A percentile compares a stretch with the other conserved stretches of the same genome.
Evolutionary conservation across 352 stramenopile genomes (phyloP).

Genomic region (Globisporangium paddicum): DNA sequence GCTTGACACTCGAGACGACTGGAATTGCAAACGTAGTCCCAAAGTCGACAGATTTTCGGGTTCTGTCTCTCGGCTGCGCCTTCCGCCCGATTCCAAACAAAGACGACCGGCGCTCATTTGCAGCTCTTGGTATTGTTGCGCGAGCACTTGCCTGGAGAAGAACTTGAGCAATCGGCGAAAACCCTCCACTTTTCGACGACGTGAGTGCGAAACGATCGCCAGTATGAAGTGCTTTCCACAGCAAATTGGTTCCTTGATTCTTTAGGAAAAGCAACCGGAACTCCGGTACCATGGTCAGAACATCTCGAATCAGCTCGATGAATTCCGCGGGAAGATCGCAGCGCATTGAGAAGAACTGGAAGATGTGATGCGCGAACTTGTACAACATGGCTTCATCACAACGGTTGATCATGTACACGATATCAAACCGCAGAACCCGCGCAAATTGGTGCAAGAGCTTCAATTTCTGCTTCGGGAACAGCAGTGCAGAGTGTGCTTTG

Average conservation of each 20-base stretch:
- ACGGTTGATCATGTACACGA: constrained; percentile 30
- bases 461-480: constrained; percentile 13
- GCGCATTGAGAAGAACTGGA: constrained; percentile 38
- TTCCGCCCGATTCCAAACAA: constrained; percentile 31
- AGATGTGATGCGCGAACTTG: constrained; percentile 38
- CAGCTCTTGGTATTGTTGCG: background rate
- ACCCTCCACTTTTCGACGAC: background rate
- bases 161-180: constrained; percentile 6
- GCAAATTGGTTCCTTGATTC: constrained; percentile 27
- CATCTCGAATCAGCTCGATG: constrained; percentile 36
- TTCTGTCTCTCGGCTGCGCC: constrained; percentile 1
- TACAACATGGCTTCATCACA: constrained; percentile 34
- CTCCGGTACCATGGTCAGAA: constrained; percentile 22
- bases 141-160: constrained; percentile 3
- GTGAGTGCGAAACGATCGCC: constrained; percentile 15
- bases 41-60: constrained; percentile 24
- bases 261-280: constrained; percentile 45
- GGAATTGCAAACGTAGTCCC: constrained; percentile 25
- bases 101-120: constrained; percentile 21
- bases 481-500: constrained; percentile 1
- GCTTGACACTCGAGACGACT: constrained; percentile 6
- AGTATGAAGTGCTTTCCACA: constrained; percentile 52
- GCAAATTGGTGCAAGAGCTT: constrained; percentile 31
- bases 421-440: constrained; percentile 26
- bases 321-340: constrained; percentile 28